Evolutionary conservation across 2,329 filamentous ascomycete species (phyloP).

Genomic region (Metarhizium anisopliae): DNA sequence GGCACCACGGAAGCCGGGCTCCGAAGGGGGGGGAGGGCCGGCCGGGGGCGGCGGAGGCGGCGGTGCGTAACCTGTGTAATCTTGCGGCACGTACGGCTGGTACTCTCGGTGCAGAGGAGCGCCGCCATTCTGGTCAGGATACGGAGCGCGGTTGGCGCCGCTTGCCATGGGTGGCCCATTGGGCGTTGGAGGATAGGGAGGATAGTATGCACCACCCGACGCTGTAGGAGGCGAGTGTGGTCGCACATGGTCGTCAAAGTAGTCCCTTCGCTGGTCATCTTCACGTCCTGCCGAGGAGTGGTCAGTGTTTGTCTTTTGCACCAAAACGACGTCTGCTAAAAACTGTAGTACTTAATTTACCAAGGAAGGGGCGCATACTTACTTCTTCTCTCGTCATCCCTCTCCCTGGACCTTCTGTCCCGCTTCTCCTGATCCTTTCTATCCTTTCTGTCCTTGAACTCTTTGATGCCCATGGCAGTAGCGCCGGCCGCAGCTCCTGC

Average conservation of each 20-base stretch:
- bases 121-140: constrained; percentile 19
- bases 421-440: constrained; percentile 34
- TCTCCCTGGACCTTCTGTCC: constrained; percentile 26
- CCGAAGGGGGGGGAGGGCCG: constrained; percentile 16
- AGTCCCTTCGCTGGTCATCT: constrained; percentile 25
- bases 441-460: constrained; percentile 36
- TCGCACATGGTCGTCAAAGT: constrained; percentile 27
- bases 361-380: constrained; percentile 4
- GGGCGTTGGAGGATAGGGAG: constrained; percentile 27
- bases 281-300: constrained; percentile 21
- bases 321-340: no score
- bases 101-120: constrained; percentile 21
- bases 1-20: constrained; percentile 6
- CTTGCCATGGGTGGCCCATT: constrained; percentile 9
- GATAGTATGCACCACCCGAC: constrained; percentile 42
- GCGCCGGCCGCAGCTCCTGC: constrained; percentile 51
- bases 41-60: constrained; percentile 24
- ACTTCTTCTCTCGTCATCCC: constrained; percentile 14
- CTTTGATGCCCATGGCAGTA: constrained; percentile 54
- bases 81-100: constrained; percentile 31
- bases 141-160: constrained; percentile 9
- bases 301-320: background rate
- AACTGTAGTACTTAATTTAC: no score
- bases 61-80: constrained; percentile 32
- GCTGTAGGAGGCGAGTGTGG: constrained; percentile 39